Evolutionary conservation across 176 grass and related monocot genomes (phyloP).

Genomic region (Miscanthus lutarioriparius): DNA sequence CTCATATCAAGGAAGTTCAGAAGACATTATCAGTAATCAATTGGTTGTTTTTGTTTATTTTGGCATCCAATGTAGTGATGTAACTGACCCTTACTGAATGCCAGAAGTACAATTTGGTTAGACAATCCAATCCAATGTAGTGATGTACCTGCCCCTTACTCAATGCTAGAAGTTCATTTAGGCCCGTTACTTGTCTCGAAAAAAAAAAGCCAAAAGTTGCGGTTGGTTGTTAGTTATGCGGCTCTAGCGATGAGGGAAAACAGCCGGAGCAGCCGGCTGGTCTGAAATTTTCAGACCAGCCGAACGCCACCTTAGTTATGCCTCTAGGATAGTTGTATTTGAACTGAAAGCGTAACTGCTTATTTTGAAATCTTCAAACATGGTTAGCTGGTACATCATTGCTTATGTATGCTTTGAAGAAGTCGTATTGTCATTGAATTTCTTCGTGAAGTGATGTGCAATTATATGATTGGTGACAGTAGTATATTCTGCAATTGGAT

Average conservation of each 20-base stretch:
- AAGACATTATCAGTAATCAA: not conserved
- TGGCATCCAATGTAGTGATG: not conserved
- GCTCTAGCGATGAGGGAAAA: too few species aligned
- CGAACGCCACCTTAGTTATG: too few species aligned
- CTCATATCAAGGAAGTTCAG: not conserved
- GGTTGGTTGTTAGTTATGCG: too few species aligned
- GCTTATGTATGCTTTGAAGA: not conserved
- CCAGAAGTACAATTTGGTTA: not conserved
- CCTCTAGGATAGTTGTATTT: too few species aligned
- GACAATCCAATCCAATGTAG: not conserved
- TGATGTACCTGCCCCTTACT: not conserved
- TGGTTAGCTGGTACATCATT: not conserved
- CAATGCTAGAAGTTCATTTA: too few species aligned
- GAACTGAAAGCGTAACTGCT: not conserved
- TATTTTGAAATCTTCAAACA: not conserved
- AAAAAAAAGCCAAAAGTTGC: too few species aligned
- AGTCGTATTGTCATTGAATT: not conserved
- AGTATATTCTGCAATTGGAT: not conserved
- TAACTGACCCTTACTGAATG: not conserved
- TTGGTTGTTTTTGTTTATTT: not conserved
- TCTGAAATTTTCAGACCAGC: too few species aligned
- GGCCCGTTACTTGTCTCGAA: too few species aligned
- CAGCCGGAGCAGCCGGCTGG: too few species aligned
- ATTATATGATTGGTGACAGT: not conserved
- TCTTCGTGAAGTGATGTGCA: not conserved